Evolutionary conservation across 306 rosid genomes (phyloP), one percentile per base, ranked within the genome.

Genomic region (Prunus kanzakura): DNA sequence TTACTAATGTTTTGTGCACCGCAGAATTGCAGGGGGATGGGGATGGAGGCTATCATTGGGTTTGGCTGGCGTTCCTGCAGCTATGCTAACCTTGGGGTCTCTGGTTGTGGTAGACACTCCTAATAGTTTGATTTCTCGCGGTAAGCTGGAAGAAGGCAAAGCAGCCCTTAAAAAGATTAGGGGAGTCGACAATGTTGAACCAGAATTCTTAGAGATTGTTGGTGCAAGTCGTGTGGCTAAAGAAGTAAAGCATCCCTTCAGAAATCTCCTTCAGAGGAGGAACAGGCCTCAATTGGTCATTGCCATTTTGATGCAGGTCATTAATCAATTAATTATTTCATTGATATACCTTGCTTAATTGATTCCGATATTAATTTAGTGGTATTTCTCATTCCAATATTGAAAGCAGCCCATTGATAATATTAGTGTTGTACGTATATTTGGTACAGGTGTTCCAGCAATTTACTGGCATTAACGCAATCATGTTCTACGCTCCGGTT

Each of bases 401-500:
- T 32, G 38, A 32, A 32, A 5, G 38, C 38, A 32, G 38, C 7
- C 38, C 38, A 32, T 32, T 32, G 7, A 4, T 32, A 32, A 32
- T 32, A 32, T 32, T 32, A 32, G 38, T 32, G 38, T 32, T 0
- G 38, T 32, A 32, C 38, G 38, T 32, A 56, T 56, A 25, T 56
- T 56, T 56, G 23, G 12, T 56, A 56, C 64, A 58, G 35, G 18
- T 23, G 5, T 94, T 94, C 91, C 97, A 94, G 64, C 93, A 91
- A 84, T 82, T 79, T 56, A 94, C 96, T 0, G 96, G 98, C 16
- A 93, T 93, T 81, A 93, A 93, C 6, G 98, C 97, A 0, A 91
- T 93, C 62, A 91, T 91, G 97, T 91, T 93, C 75, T 93, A 91
- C 32, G 93, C 96, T 4, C 98, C 97, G 0, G 97, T 93, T 14